phyloP scores from a whole-genome alignment of 352 stramenopile genomes.

The Phytophthora citrophthora region DNA sequence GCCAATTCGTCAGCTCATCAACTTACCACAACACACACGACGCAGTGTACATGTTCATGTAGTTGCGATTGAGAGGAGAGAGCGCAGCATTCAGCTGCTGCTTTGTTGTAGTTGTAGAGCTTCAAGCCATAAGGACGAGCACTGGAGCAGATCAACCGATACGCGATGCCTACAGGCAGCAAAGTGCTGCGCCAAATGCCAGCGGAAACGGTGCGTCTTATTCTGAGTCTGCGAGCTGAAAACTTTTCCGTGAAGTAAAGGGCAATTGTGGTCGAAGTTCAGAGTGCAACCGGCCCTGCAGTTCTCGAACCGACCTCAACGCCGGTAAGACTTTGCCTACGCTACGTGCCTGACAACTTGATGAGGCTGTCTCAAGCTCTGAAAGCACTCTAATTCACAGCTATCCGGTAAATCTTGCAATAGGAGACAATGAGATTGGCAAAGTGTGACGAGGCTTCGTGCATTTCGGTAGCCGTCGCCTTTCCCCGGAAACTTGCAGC shows the following conservation, averaged over 20 bases:
- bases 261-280: background rate
- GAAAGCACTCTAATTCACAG: background rate
- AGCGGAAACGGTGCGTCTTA: background rate
- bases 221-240: slow-evolving; percentile 1
- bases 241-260: slow-evolving; percentile 18
- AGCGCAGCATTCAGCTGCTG: background rate
- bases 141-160: too few relatives aligned
- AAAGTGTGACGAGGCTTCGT: slow-evolving; percentile 16
- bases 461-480: slow-evolving; percentile 14
- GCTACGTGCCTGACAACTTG: slow-evolving; percentile 2
- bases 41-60: background rate
- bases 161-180: too few relatives aligned
- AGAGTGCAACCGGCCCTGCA: background rate
- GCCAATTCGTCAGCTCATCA: slow-evolving; percentile 8
- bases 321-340: background rate
- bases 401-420: background rate
- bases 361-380: background rate
- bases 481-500: slow-evolving; percentile 7
- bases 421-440: background rate
- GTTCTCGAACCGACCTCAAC: slow-evolving; percentile 1
- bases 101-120: background rate
- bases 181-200: background rate
- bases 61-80: background rate
- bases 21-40: slow-evolving; percentile 3
- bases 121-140: background rate